Evolutionary conservation across 768 basidiomycete genomes (phyloP).

Genomic region (Phaeotremella skinneri): DNA sequence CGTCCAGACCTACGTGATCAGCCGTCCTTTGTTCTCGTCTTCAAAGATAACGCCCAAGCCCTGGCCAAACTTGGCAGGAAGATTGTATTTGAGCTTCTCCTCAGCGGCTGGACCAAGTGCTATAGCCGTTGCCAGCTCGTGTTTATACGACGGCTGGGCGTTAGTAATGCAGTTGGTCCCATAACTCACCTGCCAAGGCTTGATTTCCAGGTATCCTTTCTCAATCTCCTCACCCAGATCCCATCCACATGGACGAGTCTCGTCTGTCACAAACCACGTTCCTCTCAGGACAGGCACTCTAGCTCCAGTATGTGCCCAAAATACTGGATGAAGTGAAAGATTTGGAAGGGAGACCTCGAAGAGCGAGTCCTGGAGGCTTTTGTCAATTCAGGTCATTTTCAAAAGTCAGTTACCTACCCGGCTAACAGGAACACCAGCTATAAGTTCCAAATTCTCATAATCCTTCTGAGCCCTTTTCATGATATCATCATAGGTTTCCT

Average conservation of each 20-base stretch:
- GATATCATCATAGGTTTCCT: slow-evolving; percentile 30
- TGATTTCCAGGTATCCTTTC: slow-evolving; percentile 52
- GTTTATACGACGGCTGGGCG: slow-evolving; percentile 50
- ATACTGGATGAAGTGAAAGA: slow-evolving; percentile 52
- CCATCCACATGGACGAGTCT: slow-evolving; percentile 53
- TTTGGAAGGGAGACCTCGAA: slow-evolving; percentile 48
- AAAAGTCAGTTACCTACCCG: slow-evolving; percentile 37
- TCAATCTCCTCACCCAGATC: slow-evolving; percentile 53
- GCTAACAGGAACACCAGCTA: slow-evolving; percentile 46
- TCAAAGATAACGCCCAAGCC: slow-evolving; percentile 52
- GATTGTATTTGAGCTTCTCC: slow-evolving; percentile 53
- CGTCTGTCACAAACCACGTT: slow-evolving; percentile 54
- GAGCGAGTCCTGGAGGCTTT: slow-evolving; percentile 40
- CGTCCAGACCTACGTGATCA: slow-evolving; percentile 48
- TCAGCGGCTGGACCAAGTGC: slow-evolving; percentile 51
- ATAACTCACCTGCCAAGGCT: slow-evolving; percentile 46
- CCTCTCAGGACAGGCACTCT: slow-evolving; percentile 52
- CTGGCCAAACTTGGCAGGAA: slow-evolving; percentile 41
- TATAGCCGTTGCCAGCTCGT: slow-evolving; percentile 53
- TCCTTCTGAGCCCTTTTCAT: slow-evolving; percentile 35
- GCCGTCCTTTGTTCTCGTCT: slow-evolving; percentile 50
- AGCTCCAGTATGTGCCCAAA: slow-evolving; percentile 53
- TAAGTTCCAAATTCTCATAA: slow-evolving; percentile 43
- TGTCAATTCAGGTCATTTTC: not conserved
- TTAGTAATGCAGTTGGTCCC: not conserved